These are phyloP conservation scores for Pythium dissimile DNA, from an alignment of 352 stramenopile species.

Conservation along the genomic window DNA sequence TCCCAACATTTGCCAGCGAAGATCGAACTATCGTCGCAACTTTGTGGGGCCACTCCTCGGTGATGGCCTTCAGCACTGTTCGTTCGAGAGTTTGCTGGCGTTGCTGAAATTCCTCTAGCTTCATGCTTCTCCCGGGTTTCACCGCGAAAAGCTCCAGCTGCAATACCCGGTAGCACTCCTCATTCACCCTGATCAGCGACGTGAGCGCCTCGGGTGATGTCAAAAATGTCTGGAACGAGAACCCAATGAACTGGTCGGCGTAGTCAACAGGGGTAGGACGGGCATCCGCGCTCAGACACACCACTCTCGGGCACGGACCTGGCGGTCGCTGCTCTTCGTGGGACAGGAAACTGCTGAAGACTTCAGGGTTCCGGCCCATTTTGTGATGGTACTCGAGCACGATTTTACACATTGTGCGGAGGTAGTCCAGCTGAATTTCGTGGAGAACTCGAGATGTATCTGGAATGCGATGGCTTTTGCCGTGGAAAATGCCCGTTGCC, in stretches of 20 bases:
- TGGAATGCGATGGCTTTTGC: slow-evolving; percentile 59
- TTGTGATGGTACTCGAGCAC: slow-evolving; percentile 83
- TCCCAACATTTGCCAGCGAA: slow-evolving; percentile 69
- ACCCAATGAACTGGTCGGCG: slow-evolving; percentile 82
- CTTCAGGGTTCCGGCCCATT: slow-evolving; percentile 41
- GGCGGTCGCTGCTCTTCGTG: slow-evolving; percentile 40
- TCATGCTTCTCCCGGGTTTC: slow-evolving; percentile 66
- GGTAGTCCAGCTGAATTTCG: slow-evolving; percentile 90
- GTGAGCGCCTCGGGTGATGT: slow-evolving; percentile 72
- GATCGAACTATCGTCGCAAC: slow-evolving; percentile 65
- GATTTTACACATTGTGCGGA: slow-evolving; percentile 91
- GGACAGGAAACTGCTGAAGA: slow-evolving; percentile 55
- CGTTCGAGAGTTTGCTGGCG: slow-evolving; percentile 72
- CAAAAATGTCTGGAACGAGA: slow-evolving; percentile 86
- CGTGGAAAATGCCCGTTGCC: slow-evolving; percentile 61
- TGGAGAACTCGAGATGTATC: slow-evolving; percentile 77
- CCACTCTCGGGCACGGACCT: slow-evolving; percentile 37
- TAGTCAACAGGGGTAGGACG: slow-evolving; percentile 70
- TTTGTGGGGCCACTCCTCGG: slow-evolving; percentile 79
- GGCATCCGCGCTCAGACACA: slow-evolving; percentile 17
- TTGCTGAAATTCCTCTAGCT: slow-evolving; percentile 86
- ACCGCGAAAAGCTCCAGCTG: slow-evolving; percentile 81
- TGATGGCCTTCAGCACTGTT: slow-evolving; percentile 69
- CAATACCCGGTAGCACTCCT: slow-evolving; percentile 79
- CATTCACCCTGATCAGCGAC: slow-evolving; percentile 79